Evolutionary conservation across 179 eudicot species (phyloP).

Genomic region (Camellia oleifera): DNA sequence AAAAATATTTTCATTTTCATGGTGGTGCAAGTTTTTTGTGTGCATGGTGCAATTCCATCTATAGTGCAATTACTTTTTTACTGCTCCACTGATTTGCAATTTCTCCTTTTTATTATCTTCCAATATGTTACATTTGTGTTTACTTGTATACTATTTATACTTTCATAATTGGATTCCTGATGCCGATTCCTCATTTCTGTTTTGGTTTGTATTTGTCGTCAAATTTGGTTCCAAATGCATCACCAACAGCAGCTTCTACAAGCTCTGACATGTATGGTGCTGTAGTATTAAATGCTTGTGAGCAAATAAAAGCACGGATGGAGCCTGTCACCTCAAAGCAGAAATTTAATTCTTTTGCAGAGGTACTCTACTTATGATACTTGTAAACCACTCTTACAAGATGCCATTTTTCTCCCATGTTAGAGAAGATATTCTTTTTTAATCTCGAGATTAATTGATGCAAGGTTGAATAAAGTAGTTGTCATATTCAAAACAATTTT

Average conservation of each 20-base stretch:
- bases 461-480: background rate
- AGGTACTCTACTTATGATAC: constrained; percentile 49
- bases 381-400: background rate
- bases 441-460: background rate
- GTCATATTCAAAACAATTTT: background rate
- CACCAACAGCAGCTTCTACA: constrained; percentile 99
- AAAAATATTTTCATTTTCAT: no score
- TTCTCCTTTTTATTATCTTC: background rate
- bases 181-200: background rate
- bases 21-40: no score
- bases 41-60: no score
- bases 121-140: background rate
- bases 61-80: no score
- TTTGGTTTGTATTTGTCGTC: constrained; percentile 14
- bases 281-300: constrained; percentile 95
- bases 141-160: background rate
- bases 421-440: background rate
- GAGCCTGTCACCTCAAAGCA: constrained; percentile 66
- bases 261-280: constrained; percentile 99
- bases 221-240: constrained; percentile 87
- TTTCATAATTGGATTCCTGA: background rate
- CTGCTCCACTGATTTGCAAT: no score
- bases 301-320: constrained; percentile 90
- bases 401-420: background rate
- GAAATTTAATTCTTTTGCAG: constrained; percentile 60